A percentile compares a stretch with the other conserved stretches of the same genome.
Conservation (phyloP, 345 rosid genomes). For the Mangifera indica region DNA sequence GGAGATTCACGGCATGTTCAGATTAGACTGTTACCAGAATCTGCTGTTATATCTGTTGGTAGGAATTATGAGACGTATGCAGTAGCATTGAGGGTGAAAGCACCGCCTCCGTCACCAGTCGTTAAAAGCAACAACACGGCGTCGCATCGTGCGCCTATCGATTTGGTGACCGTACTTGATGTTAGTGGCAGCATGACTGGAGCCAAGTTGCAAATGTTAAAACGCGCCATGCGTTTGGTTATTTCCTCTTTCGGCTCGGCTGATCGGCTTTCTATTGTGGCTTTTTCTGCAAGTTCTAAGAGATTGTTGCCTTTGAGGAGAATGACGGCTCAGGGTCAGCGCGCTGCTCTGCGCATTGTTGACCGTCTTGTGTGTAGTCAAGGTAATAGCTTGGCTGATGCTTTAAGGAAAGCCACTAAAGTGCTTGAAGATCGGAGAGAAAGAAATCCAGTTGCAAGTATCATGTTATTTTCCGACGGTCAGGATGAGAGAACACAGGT, state of each 20-base stretch:
- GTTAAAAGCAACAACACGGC: slow-evolving; percentile 17
- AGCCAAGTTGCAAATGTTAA: slow-evolving; percentile 59
- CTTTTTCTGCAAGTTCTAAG: slow-evolving; percentile 52
- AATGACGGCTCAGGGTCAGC: slow-evolving; percentile 79
- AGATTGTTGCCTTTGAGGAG: slow-evolving; percentile 62
- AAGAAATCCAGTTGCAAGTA: slow-evolving; percentile 69
- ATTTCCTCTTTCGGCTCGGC: slow-evolving; percentile 61
- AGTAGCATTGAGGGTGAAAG: slow-evolving; percentile 57
- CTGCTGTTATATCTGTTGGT: slow-evolving; percentile 58
- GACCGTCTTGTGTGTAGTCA: slow-evolving; percentile 62
- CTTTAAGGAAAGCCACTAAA: slow-evolving; percentile 70
- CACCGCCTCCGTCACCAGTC: slow-evolving; percentile 45
- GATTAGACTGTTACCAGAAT: slow-evolving; percentile 55
- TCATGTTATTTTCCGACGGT: slow-evolving; percentile 66
- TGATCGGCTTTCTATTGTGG: slow-evolving; percentile 75
- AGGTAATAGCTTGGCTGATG: slow-evolving; percentile 56
- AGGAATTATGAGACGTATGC: slow-evolving; percentile 64
- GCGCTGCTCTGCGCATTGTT: slow-evolving; percentile 50
- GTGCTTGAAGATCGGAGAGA: slow-evolving; percentile 84
- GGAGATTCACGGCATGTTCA: slow-evolving; percentile 55
- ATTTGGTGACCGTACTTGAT: slow-evolving; percentile 71
- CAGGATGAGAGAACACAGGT: slow-evolving; percentile 37
- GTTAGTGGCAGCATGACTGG: slow-evolving; percentile 58
- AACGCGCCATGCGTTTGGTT: slow-evolving; percentile 65
- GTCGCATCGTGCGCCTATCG: slow-evolving; percentile 64